Base-by-base conservation (phyloP, 2,329 filamentous ascomycete genomes). In the Penicillium vulpinum region DNA sequence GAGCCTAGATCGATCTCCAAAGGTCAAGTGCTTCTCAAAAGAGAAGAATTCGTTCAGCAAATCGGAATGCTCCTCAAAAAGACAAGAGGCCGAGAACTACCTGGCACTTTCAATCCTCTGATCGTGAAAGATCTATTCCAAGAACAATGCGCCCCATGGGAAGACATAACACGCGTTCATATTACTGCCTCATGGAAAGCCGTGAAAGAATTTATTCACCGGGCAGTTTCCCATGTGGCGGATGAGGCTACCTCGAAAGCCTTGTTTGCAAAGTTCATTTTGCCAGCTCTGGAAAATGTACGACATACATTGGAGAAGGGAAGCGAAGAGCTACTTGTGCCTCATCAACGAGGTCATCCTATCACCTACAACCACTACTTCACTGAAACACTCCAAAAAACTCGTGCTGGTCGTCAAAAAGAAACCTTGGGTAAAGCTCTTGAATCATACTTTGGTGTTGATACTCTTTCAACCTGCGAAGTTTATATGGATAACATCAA, bases 91-190 rank as follows among this genome's bases (percentile, higher is more conserved):
- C 72, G 80, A 5, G 87, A 89, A 64, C 70, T 89, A 0, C 83
- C 84, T 0, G 84, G 86, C 0, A 83, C 77, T 0, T 88, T 85
- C 68, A 86, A 86, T 57, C 81, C 85, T 0, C 67, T 84, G 51
- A 73, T 88, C 10, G 78, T 89, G 0, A 73, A 75, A 0, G 81
- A 87, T 22, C 67, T 90, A 0, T 89, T 89, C 65, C 73, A 73
- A 21, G 79, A 86, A 44, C 85, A 89, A 56, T 85, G 80, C 0
- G 53, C 62, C 7, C 80, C 79, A 0, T 89, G 85, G 87, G 68
- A 77, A 40, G 29, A 54, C 0, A 76, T 81, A 3, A 74, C 70
- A 3, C 53, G n/a, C n/a, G n/a, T n/a, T n/a, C 77, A 80, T 51
- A 70, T 80, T 38, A 60, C 70, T 4, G 68, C 57, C 0, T 68